These are phyloP conservation scores for Solanum chmielewskii DNA, from an alignment of 257 asterid genomes.

Conservation along the genomic window DNA sequence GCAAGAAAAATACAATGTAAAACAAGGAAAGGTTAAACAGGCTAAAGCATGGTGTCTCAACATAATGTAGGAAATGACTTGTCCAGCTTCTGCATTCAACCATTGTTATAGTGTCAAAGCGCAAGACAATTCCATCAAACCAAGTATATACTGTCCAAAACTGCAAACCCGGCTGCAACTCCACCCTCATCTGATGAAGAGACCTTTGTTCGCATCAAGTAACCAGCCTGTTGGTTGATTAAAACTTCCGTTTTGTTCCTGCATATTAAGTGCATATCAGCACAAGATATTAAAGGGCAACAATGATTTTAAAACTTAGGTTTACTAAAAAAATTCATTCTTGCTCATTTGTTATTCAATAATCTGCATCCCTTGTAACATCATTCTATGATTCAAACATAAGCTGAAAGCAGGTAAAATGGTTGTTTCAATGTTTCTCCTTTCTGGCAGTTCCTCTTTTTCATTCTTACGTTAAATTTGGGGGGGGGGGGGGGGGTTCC, in stretches of 20 bases:
- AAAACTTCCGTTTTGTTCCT: conserved; percentile 55
- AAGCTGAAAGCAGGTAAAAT: background rate
- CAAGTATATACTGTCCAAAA: conserved; percentile 80
- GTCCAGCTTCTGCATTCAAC: background rate
- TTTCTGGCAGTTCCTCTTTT: background rate
- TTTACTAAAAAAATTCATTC: background rate
- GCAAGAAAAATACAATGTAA: background rate
- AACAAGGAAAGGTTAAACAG: background rate
- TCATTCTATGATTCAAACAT: background rate
- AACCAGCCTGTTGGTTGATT: conserved; percentile 52
- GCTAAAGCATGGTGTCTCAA: background rate
- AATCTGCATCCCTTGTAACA: background rate
- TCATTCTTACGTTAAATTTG: background rate
- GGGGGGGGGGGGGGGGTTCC: background rate
- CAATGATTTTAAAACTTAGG: background rate
- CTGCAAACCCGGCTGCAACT: conserved; percentile 93
- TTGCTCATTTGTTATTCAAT: background rate
- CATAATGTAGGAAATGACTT: background rate
- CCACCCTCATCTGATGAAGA: conserved; percentile 96
- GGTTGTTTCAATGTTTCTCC: background rate
- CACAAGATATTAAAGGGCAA: background rate
- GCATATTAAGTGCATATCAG: background rate
- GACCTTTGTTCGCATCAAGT: conserved; percentile 93
- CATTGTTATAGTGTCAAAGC: too few species aligned
- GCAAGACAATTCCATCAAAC: conserved; percentile 27